Evolutionary conservation across 805 yeast genomes (phyloP).

Genomic region (Pichia nanzhaoensis): DNA sequence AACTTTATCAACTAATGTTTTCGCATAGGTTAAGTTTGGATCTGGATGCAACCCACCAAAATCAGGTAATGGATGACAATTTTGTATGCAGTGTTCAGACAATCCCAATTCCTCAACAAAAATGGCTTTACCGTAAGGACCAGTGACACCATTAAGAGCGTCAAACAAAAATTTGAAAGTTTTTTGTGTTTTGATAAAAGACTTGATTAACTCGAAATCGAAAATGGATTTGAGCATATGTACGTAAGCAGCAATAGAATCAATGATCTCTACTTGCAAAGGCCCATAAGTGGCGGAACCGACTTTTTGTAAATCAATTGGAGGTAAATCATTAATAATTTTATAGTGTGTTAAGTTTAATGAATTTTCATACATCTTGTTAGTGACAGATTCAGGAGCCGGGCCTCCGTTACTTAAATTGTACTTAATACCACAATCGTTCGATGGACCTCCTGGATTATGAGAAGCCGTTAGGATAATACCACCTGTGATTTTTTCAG

Average conservation of each 20-base stretch:
- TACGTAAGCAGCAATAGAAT: conserved; percentile 74
- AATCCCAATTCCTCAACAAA: conserved; percentile 82
- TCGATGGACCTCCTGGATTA: conserved; percentile 93
- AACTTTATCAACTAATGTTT: conserved; percentile 78
- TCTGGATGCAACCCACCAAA: conserved; percentile 98
- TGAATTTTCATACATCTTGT: conserved; percentile 72
- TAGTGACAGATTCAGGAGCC: conserved; percentile 92
- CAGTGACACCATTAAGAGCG: conserved; percentile 92
- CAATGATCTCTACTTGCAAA: conserved; percentile 73
- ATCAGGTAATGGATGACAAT: conserved; percentile 74
- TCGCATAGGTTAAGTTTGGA: conserved; percentile 93
- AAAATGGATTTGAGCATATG: conserved; percentile 75
- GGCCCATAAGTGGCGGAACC: conserved; percentile 52
- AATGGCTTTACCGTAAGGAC: conserved; percentile 85
- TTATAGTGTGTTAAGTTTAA: conserved; percentile 54
- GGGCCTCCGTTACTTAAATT: conserved; percentile 96
- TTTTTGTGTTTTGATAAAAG: conserved; percentile 51
- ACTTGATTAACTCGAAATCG: conserved; percentile 75
- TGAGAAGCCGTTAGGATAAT: conserved; percentile 94
- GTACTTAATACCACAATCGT: conserved; percentile 93
- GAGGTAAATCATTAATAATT: conserved; percentile 49
- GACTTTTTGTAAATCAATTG: conserved; percentile 53
- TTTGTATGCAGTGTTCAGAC: conserved; percentile 65
- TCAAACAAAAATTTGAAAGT: conserved; percentile 78
- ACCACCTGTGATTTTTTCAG: conserved; percentile 71